Conservation (phyloP, 176 grass and related monocot genomes). For the Aegilops umbellulata region DNA sequence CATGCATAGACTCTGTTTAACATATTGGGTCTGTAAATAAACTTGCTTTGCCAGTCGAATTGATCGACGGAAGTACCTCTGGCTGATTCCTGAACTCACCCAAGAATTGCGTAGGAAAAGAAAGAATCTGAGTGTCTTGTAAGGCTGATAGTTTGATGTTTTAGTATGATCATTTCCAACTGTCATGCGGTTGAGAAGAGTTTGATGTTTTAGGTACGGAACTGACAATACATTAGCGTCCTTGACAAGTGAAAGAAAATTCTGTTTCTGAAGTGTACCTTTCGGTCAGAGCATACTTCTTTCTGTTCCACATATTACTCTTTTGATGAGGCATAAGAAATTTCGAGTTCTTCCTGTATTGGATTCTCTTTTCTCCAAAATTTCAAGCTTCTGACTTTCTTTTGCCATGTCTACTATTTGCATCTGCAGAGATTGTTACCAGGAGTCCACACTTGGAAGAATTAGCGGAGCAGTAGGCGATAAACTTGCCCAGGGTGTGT, state of each 20-base stretch:
- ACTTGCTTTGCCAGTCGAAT: not conserved
- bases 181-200: not conserved
- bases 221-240: not conserved
- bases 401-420: not conserved
- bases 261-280: not conserved
- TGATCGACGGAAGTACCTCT: not conserved
- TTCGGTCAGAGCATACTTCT: not conserved
- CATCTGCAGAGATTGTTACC: conserved; percentile 21
- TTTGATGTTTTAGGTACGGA: not conserved
- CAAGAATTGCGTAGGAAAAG: not conserved
- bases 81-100: not conserved
- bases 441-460: not conserved
- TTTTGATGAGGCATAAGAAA: not conserved
- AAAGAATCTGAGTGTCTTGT: not conserved
- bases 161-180: not conserved
- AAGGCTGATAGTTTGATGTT: conserved; percentile 12
- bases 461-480: conserved; percentile 7
- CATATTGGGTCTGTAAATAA: not conserved
- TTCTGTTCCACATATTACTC: not conserved
- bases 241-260: not conserved
- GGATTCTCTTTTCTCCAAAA: conserved; percentile 2
- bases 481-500: not conserved
- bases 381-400: conserved; percentile 19
- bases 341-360: not conserved
- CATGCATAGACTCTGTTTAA: not conserved